These are phyloP conservation scores for Graphium sp. DNA, from an alignment of 2,329 filamentous ascomycete genomes.

Conservation along the genomic window DNA sequence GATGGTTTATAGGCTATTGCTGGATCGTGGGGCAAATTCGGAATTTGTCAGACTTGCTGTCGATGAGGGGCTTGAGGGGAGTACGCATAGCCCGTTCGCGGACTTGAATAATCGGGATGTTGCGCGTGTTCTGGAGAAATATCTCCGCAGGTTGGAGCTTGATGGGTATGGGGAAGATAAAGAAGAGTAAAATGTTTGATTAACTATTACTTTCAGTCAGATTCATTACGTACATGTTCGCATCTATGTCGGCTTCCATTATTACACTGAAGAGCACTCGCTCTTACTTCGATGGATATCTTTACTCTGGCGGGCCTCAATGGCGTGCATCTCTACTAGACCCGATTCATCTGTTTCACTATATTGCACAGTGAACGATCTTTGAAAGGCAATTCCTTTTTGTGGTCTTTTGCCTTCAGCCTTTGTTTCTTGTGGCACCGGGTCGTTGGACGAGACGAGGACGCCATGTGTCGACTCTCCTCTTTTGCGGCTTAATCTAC, in stretches of 20 bases:
- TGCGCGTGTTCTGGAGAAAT: slow-evolving; percentile 9
- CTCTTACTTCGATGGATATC: too few relatives aligned
- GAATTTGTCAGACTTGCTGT: slow-evolving; percentile 10
- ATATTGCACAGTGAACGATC: slow-evolving; percentile 17
- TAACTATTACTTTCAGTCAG: too few relatives aligned
- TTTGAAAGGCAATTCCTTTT: slow-evolving; percentile 15
- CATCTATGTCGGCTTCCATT: too few relatives aligned
- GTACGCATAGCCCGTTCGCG: slow-evolving; percentile 11
- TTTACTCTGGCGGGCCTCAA: too few relatives aligned
- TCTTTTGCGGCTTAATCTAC: too few relatives aligned
- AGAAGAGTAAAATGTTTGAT: too few relatives aligned
- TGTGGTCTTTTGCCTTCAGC: too few relatives aligned
- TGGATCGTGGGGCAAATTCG: slow-evolving; percentile 10
- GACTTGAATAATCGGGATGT: slow-evolving; percentile 11
- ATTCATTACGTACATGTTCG: too few relatives aligned
- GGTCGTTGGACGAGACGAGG: too few relatives aligned
- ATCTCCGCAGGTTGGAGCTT: slow-evolving; percentile 7
- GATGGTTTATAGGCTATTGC: slow-evolving; percentile 9
- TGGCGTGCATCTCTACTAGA: slow-evolving; percentile 15
- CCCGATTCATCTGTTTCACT: slow-evolving; percentile 14
- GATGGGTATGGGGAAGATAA: slow-evolving; percentile 7
- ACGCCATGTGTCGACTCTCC: too few relatives aligned
- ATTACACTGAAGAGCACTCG: too few relatives aligned
- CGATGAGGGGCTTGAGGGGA: slow-evolving; percentile 9
- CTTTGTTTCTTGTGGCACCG: slow-evolving; percentile 2